Evolutionary conservation across 768 basidiomycete species (phyloP).

Genomic region (Mycena indigotica): DNA sequence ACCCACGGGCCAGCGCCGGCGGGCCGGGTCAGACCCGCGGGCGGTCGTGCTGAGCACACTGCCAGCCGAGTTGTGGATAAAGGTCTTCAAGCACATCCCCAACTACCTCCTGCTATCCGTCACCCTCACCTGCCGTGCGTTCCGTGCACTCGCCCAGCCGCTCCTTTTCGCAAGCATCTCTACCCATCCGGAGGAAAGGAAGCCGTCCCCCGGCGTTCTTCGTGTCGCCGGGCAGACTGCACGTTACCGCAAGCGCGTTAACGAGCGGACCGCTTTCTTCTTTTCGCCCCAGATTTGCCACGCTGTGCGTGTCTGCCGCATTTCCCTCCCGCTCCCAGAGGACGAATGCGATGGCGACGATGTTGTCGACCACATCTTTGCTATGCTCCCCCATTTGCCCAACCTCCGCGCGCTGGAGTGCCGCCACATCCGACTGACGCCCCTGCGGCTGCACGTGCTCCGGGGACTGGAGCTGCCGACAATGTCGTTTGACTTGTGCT

Average conservation of each 20-base stretch:
- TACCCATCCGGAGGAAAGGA: conserved; percentile 32
- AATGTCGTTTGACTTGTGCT: conserved; percentile 35
- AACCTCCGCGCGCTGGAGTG: conserved; percentile 35
- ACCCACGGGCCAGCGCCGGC: background rate
- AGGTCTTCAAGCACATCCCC: conserved; percentile 33
- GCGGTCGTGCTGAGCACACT: background rate
- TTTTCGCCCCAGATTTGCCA: conserved; percentile 34
- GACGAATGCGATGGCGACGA: conserved; percentile 32
- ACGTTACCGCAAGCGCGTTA: conserved; percentile 32
- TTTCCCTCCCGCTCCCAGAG: conserved; percentile 35
- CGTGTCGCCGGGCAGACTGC: conserved; percentile 21
- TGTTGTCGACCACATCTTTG: conserved; percentile 34
- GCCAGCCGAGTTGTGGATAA: conserved; percentile 38
- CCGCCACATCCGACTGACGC: conserved; percentile 38
- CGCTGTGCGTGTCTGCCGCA: conserved; percentile 36
- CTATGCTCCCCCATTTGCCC: conserved; percentile 32
- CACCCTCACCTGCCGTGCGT: conserved; percentile 34
- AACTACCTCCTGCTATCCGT: conserved; percentile 29
- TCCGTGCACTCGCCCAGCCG: conserved; percentile 39
- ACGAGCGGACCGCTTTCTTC: conserved; percentile 33
- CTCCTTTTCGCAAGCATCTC: conserved; percentile 40
- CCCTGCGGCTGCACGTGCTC: conserved; percentile 34
- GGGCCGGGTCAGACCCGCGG: conserved; percentile 1
- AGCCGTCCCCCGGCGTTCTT: background rate
- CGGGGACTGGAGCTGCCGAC: conserved; percentile 29